Base-by-base conservation (phyloP, 768 basidiomycete genomes). In the Daedalea quercina region DNA sequence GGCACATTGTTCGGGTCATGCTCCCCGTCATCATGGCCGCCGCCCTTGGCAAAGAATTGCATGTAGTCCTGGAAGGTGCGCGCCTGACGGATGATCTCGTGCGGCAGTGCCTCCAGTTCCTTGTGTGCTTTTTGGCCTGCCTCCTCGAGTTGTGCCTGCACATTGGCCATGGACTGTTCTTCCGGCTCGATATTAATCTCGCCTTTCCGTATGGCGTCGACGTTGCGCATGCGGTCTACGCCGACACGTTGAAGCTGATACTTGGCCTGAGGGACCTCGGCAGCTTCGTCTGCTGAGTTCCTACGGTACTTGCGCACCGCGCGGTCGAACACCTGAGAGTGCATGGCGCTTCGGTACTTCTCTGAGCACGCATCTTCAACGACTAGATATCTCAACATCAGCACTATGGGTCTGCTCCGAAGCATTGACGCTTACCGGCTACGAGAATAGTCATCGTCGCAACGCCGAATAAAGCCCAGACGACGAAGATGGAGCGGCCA, bases 381-480 rank as follows among this genome's bases (percentile, higher is more conserved):
- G 47, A 88, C 85, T 84, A 60, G 0, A 3, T 22, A n/a, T n/a
- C 23, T 9, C 37, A 54, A 23, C 15, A 34, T 7, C 23, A 42
- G 8, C 25, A n/a, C n/a, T n/a, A n/a, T 7, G 11, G 13, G 1
- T 23, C 12, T 26, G 20, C 20, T 51, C 25, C 25, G 31, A 8
- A 23, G 20, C n/a, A 28, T 31, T 20, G 35, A 44, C 33, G 24
- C 78, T 8, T 41, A 86, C 87, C 78, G 7, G 87, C 84, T 54
- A 90, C 75, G 13, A 90, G 71, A 24, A 87, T 80, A 0, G 89
- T 87, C 80, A 90, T 79, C 1, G 85, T 80, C 1, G 75, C 86
- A 13, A 90, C 83, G 15, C 87, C 90, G 7, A 89, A 67, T 33
- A 91, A 65, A 0, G 88, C 85, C 89, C 89, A 90, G 2, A 81